Evolutionary conservation across 768 basidiomycete species (phyloP), one percentile per base, ranked within the genome.

Genomic region (Porphyrellus cyaneotinctus): DNA sequence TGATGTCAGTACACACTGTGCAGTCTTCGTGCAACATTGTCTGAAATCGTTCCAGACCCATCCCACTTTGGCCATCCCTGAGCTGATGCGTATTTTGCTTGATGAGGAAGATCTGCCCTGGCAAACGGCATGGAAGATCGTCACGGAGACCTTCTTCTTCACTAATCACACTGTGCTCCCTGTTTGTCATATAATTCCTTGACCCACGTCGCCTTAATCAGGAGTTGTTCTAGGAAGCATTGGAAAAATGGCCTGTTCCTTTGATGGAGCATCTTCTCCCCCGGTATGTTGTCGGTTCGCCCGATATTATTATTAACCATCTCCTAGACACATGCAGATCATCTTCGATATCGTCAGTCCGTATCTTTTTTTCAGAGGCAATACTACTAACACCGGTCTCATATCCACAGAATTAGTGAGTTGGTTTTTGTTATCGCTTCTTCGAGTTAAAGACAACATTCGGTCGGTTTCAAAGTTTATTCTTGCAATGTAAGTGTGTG

Each of bases 141-240:
- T 87, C 41, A 91, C 84, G 47, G 87, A 87, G 65, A 92, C 90
- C 3, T 95, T 97, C 75, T 93, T 90, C 71, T 98, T 93, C 75
- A 97, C 94, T 11, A 97, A 95, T 68, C 94, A 93, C 70, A 93
- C 91, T 9, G 94, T 98, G 28, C 76, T 97, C 28, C 90, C 92
- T 22, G 91, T 87, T 36, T 61, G 82, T 78, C 44, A 35, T 42
- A 14, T 18, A 5, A 3, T 35, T 35, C 22, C 35, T 56, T 11
- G n/a, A 20, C 35, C n/a, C n/a, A 49, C 13, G 2, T 26, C 17
- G 2, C 32, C 31, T 36, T 58, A 23, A 43, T 23, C 31, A 36
- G 35, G 12, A 36, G 20, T 28, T 30, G 26, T 31, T 38, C 57
- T 49, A 87, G 86, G 88, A 90, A 76, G 88, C 88, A 1, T 70